phyloP scores from a whole-genome alignment of 768 basidiomycete genomes.

The Coprinopsis marcescibilis region DNA sequence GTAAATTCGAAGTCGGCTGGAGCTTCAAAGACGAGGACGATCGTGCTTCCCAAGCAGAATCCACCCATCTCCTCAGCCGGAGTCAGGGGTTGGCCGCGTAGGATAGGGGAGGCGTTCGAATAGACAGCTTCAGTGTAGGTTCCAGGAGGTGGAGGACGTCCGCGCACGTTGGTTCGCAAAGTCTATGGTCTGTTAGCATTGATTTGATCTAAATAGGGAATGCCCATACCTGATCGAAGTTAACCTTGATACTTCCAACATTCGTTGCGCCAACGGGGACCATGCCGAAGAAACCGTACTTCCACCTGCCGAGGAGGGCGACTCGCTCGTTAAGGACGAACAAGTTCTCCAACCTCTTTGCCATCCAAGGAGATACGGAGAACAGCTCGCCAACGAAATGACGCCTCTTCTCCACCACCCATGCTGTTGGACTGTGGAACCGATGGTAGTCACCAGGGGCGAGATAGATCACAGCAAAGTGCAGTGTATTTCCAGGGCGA shows the following conservation, averaged over 20 bases:
- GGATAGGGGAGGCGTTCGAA: conserved; percentile 70
- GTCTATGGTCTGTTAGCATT: conserved; percentile 35
- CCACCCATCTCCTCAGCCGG: conserved; percentile 97
- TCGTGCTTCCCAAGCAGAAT: conserved; percentile 91
- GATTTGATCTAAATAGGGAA: background rate
- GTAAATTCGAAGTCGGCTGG: conserved; percentile 77
- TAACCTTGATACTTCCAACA: conserved; percentile 92
- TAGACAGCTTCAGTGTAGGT: conserved; percentile 93
- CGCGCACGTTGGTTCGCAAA: conserved; percentile 85
- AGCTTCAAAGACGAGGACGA: conserved; percentile 96
- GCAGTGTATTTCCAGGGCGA: conserved; percentile 77
- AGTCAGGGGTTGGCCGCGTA: conserved; percentile 82
- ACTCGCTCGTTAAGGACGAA: conserved; percentile 99
- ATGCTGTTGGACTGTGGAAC: conserved; percentile 92
- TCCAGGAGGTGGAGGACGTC: conserved; percentile 66
- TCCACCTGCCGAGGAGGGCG: conserved; percentile 91
- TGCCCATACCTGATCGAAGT: conserved; percentile 75
- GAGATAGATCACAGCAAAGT: conserved; percentile 93
- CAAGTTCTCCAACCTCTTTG: conserved; percentile 81
- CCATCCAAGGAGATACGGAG: conserved; percentile 95
- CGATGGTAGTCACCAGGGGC: conserved; percentile 98
- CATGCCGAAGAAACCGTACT: conserved; percentile 94
- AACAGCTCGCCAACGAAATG: conserved; percentile 97
- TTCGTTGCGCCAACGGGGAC: conserved; percentile 98
- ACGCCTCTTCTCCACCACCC: conserved; percentile 94